Evolutionary conservation across 2,329 filamentous ascomycete species (phyloP).

Genomic region (Fusarium sp.): DNA sequence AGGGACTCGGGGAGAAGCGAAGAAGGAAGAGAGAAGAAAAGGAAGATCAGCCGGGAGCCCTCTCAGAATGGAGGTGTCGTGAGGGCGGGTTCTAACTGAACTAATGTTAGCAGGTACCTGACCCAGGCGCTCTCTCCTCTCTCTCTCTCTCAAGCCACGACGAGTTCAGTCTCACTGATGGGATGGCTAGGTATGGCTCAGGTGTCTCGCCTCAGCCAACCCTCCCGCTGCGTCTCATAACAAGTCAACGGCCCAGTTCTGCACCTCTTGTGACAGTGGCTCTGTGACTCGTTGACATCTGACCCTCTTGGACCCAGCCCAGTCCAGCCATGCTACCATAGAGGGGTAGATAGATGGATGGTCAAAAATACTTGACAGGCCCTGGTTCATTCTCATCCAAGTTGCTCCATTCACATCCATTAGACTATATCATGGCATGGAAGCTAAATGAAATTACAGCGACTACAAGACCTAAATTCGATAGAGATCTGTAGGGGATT

Average conservation of each 20-base stretch:
- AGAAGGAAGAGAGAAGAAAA: constrained; percentile 23
- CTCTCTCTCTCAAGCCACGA: background rate
- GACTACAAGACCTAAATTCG: constrained; percentile 6
- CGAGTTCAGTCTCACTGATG: constrained; percentile 2
- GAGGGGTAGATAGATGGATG: constrained; percentile 8
- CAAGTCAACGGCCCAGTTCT: constrained; percentile 22
- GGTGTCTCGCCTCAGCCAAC: constrained; percentile 32
- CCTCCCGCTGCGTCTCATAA: constrained; percentile 28
- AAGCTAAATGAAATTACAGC: constrained; percentile 11
- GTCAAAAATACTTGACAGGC: background rate
- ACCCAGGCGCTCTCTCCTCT: background rate
- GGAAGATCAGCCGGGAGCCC: constrained; percentile 18
- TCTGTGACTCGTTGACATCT: constrained; percentile 41
- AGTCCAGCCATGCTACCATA: constrained; percentile 4
- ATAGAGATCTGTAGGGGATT: constrained; percentile 5
- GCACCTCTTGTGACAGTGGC: constrained; percentile 39
- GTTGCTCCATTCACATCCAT: constrained; percentile 24
- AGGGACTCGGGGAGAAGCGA: constrained; percentile 13
- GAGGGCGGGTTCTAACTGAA: constrained; percentile 20
- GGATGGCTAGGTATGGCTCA: constrained; percentile 3
- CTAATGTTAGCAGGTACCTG: background rate
- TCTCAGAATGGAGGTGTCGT: constrained; percentile 27
- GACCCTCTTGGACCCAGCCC: constrained; percentile 30
- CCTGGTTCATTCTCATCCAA: background rate
- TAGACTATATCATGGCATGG: constrained; percentile 7